Evolutionary conservation across 441 rosid genomes (phyloP), one percentile per base, ranked within the genome.

Genomic region (Manihot esculenta): DNA sequence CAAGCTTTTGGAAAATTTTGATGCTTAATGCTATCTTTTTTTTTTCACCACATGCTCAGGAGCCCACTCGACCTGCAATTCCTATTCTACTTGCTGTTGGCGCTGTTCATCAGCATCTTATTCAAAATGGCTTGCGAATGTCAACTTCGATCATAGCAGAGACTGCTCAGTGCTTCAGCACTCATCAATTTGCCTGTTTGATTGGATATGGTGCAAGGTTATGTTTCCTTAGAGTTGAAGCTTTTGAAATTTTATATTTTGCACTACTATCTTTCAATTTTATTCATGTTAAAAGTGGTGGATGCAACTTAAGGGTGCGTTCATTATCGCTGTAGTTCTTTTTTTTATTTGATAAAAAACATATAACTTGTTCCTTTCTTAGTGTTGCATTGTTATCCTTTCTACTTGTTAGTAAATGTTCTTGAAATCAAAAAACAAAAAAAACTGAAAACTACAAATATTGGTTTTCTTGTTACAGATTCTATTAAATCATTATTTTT

Each of bases 201-300:
- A 90, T 96, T 71, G 99, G 98, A 80, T 93, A 91, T 82, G 99
- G 99, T 68, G 99, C 99, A 77, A 96, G 99, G 99, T 93, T 70
- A 18, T 62, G 61, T 50, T 74, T 77, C 72, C 72, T 74, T 50
- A n/a, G 42, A 65, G 47, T 24, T 14, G 55, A 69, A 62, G 17
- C 3, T 38, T 59, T 41, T 18, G 41, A 51, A 53, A 20, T 44
- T 60, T 47, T 53, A 23, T 51, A 55, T 55, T n/a, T 63, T 56
- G 20, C 24, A 0, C 18, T 18, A 50, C 33, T 51, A n/a, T 20
- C 41, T 58, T 47, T 26, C 5, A 8, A 55, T 24, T 33, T 30
- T 41, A 15, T 65, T 63, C 17, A 15, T 26, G 56, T 41, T 20
- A 45, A 68, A 45, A 5, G 50, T 23, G 35, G 33, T 55, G 13